A percentile compares a stretch with the other conserved stretches of the same genome.
phyloP scores from a whole-genome alignment of 2,329 filamentous ascomycete species.

The Herpotrichia juniperi region DNA sequence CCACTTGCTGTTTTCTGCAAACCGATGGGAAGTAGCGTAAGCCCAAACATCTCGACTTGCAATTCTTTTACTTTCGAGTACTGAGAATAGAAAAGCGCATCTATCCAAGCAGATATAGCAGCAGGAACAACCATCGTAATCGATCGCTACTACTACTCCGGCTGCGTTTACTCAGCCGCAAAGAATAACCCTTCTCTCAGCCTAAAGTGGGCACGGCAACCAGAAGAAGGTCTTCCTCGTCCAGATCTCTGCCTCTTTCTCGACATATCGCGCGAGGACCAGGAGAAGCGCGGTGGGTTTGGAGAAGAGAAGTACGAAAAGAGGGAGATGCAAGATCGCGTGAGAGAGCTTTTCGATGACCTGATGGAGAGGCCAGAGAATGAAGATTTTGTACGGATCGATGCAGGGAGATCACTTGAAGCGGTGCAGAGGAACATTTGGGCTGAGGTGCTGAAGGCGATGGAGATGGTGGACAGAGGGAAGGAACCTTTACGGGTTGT shows the following conservation, averaged over 20 bases:
- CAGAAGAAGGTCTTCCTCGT: conserved; percentile 83
- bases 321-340: conserved; percentile 78
- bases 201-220: conserved; percentile 80
- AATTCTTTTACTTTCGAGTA: background rate
- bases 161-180: conserved; percentile 89
- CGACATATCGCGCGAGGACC: conserved; percentile 76
- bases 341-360: conserved; percentile 73
- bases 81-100: conserved; percentile 24
- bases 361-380: conserved; percentile 54
- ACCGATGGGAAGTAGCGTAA: conserved; percentile 76
- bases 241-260: conserved; percentile 90
- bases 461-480: conserved; percentile 32
- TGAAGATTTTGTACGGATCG: conserved; percentile 59
- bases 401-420: conserved; percentile 60
- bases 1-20: conserved; percentile 88
- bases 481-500: conserved; percentile 30
- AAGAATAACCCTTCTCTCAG: conserved; percentile 75
- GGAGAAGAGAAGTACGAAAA: conserved; percentile 90
- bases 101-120: conserved; percentile 56
- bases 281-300: conserved; percentile 80
- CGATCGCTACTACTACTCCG: conserved; percentile 95
- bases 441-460: conserved; percentile 26
- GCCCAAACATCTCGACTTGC: conserved; percentile 6
- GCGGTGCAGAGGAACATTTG: conserved; percentile 53
- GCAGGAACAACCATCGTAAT: conserved; percentile 78